Evolutionary conservation across 2,329 filamentous ascomycete species (phyloP).

Genomic region (Fusarium sp.): DNA sequence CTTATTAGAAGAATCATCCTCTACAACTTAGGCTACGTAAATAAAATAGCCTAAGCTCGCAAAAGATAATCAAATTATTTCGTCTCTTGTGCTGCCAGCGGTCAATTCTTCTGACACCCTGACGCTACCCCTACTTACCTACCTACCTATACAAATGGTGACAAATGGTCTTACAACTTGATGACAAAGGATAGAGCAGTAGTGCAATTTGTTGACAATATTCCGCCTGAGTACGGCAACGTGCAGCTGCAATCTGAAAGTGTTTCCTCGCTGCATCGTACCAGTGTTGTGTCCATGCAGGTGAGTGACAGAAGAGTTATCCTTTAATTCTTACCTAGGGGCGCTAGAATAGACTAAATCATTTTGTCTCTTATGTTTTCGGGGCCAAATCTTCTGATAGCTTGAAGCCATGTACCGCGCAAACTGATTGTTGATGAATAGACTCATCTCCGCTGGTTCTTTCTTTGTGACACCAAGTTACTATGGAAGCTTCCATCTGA

Average conservation of each 20-base stretch:
- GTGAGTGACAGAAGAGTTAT: too few species aligned
- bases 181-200: not conserved
- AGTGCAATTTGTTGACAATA: rapidly evolving
- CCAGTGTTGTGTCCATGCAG: not conserved
- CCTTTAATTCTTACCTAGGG: too few species aligned
- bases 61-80: too few species aligned
- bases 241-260: not conserved
- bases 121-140: too few species aligned
- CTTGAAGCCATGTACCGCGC: not conserved
- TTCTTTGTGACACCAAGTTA: not conserved
- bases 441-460: not conserved
- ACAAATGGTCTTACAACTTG: not conserved
- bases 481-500: not conserved
- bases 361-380: too few species aligned
- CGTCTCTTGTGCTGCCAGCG: too few species aligned
- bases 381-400: too few species aligned
- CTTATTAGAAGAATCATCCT: too few species aligned
- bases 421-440: not conserved
- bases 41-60: too few species aligned
- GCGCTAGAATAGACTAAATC: too few species aligned
- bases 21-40: too few species aligned
- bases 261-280: not conserved
- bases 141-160: not conserved
- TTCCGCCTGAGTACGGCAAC: not conserved
- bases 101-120: too few species aligned